These are phyloP conservation scores for Sanghuangporus sanghuang DNA, from an alignment of 1,284 basidiomycete species.

Conservation along the genomic window DNA sequence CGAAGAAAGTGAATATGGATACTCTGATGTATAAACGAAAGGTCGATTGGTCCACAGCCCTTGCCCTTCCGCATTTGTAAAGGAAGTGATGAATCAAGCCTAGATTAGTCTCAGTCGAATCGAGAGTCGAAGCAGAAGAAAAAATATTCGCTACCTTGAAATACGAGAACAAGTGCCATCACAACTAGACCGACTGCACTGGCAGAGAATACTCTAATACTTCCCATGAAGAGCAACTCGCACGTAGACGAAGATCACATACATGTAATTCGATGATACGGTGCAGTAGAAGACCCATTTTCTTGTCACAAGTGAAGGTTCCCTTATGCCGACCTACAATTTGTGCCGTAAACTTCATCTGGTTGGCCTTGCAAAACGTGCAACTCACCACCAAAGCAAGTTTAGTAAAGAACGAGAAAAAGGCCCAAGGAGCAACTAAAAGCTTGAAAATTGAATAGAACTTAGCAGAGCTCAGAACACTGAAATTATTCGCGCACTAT, in stretches of 20 bases:
- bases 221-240: not conserved
- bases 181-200: not conserved
- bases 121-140: not conserved
- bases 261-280: constrained; percentile 9
- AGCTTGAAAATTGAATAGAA: constrained; percentile 8
- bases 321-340: not conserved
- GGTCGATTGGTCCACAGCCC: not conserved
- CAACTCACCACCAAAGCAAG: constrained; percentile 2
- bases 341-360: not conserved
- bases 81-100: not conserved
- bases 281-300: constrained; percentile 18
- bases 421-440: constrained; percentile 7
- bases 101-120: not conserved
- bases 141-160: not conserved
- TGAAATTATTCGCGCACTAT: not conserved
- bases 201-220: not conserved
- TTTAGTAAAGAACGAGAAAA: constrained; percentile 3
- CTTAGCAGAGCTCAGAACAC: not conserved
- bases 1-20: not conserved
- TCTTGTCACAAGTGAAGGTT: constrained; percentile 9
- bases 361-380: no score
- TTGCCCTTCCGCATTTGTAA: not conserved
- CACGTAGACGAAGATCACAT: not conserved
- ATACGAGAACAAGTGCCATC: not conserved
- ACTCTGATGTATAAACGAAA: not conserved